phyloP scores from a whole-genome alignment of 768 basidiomycete genomes.

The Collybia sordida region DNA sequence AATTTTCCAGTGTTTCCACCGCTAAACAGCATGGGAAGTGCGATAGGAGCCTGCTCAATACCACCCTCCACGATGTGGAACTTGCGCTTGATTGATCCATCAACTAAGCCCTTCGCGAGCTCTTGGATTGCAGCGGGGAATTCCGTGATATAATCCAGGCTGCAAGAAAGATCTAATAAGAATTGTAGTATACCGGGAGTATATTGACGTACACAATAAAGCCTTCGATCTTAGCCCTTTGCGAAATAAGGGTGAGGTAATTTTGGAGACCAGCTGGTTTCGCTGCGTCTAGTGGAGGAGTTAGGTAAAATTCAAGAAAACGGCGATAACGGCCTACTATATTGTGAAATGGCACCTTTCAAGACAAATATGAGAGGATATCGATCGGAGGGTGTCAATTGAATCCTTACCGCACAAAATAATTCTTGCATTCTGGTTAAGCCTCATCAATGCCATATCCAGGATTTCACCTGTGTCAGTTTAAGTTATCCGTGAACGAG shows the following conservation, averaged over 20 bases:
- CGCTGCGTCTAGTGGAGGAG: constrained; percentile 41
- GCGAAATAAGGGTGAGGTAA: constrained; percentile 69
- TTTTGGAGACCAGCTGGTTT: constrained; percentile 66
- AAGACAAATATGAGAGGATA: not conserved
- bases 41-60: constrained; percentile 67
- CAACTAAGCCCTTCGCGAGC: constrained; percentile 54
- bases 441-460: constrained; percentile 68
- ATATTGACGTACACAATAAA: constrained; percentile 66
- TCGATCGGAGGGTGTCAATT: not conserved
- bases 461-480: constrained; percentile 66
- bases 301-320: not conserved
- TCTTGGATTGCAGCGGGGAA: constrained; percentile 60
- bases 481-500: not conserved
- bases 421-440: constrained; percentile 79
- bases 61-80: constrained; percentile 78
- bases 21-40: constrained; percentile 69
- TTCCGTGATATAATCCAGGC: constrained; percentile 70
- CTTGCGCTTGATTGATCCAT: constrained; percentile 75
- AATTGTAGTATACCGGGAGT: not conserved
- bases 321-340: constrained; percentile 48
- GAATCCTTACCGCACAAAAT: constrained; percentile 69
- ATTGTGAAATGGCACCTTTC: constrained; percentile 80
- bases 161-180: constrained; percentile 21
- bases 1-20: constrained; percentile 84
- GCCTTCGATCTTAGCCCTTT: constrained; percentile 80